Conservation (phyloP, 805 yeast species). For the Starmerella riodocensis region DNA sequence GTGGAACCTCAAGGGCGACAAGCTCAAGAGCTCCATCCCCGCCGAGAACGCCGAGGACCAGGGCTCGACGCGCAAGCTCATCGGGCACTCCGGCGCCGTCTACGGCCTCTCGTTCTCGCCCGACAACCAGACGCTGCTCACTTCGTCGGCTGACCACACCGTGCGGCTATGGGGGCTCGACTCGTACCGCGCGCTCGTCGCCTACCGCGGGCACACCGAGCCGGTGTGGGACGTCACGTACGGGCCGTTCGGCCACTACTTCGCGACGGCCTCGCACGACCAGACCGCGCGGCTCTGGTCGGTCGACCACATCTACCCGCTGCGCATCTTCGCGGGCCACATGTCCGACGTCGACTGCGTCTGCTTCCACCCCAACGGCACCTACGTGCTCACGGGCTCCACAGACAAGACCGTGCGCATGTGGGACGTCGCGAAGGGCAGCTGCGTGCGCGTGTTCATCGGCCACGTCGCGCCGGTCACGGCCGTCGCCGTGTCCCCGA, state of each 20-base stretch:
- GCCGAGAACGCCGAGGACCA: constrained; percentile 16
- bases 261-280: constrained; percentile 96
- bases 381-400: constrained; percentile 88
- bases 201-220: constrained; percentile 91
- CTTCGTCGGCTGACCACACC: constrained; percentile 84
- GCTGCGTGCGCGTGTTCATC: constrained; percentile 77
- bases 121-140: constrained; percentile 65
- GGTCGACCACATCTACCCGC: constrained; percentile 91
- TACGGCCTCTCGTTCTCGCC: constrained; percentile 86
- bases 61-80: constrained; percentile 36
- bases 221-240: constrained; percentile 97
- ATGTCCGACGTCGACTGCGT: constrained; percentile 91
- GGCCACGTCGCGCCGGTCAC: constrained; percentile 88
- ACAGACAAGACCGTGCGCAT: constrained; percentile 89
- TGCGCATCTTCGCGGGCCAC: constrained; percentile 94
- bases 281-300: constrained; percentile 98
- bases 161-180: constrained; percentile 90
- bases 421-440: constrained; percentile 94
- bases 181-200: constrained; percentile 73
- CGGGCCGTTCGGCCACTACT: constrained; percentile 91
- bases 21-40: constrained; percentile 34
- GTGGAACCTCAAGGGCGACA: constrained; percentile 89
- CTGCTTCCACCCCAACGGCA: constrained; percentile 90
- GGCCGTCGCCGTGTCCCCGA: constrained; percentile 80
- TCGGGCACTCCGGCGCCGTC: constrained; percentile 92